Conservation (phyloP, 2,329 filamentous ascomycete genomes). For the Lasiodiplodia citricola region DNA sequence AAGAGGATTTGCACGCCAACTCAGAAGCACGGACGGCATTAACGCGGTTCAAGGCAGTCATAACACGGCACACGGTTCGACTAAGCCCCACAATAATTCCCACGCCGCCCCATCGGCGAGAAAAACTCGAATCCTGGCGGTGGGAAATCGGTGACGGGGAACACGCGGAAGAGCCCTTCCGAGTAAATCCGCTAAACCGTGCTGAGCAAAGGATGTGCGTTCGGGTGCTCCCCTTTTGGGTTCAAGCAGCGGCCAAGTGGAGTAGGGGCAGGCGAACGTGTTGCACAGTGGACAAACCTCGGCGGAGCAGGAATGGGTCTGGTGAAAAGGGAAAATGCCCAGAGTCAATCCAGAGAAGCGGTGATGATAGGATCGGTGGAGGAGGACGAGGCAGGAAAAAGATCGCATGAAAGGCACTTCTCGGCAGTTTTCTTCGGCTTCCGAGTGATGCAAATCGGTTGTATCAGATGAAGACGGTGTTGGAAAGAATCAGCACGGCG, state of each 20-base stretch:
- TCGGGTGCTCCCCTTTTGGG: background rate
- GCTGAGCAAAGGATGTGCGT: background rate
- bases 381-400: background rate
- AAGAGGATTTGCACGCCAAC: background rate
- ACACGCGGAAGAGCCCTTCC: background rate
- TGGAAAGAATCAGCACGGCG: background rate
- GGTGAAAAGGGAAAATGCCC: background rate
- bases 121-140: background rate
- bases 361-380: background rate
- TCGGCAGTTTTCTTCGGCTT: background rate
- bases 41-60: background rate
- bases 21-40: background rate
- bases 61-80: background rate
- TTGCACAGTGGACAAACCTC: background rate
- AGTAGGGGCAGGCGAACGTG: background rate
- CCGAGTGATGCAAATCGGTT: background rate
- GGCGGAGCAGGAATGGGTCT: background rate
- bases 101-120: background rate
- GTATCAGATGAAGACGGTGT: background rate
- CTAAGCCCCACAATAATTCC: background rate
- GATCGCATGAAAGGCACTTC: background rate
- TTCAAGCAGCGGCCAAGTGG: background rate
- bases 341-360: background rate
- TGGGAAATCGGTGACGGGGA: background rate
- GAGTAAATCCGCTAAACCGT: background rate